Evolutionary conservation across 371 early-diverging fungal species (phyloP), one percentile per base, ranked within the genome.

Genomic region (Basidiobolus meristosporus): DNA sequence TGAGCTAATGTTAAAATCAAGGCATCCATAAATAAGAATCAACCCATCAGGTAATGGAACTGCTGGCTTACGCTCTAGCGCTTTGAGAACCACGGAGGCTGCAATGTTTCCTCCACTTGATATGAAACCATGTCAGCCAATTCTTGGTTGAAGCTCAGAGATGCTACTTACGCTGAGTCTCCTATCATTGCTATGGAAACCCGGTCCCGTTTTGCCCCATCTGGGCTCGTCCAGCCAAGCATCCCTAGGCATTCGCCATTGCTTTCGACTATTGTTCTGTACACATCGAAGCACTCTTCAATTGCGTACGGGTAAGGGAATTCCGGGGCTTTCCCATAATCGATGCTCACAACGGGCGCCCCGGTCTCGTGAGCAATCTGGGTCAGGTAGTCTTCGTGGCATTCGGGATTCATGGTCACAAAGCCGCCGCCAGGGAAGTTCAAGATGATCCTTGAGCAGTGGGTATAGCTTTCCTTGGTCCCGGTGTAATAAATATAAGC

Each of bases 241-340:
- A 87, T 43, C 9, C 88, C 88, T 28, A 87, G 50, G 22, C 69
- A 63, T 17, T 54, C 57, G 26, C 84, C 88, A 36, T 65, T 67
- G n/a, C 72, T 70, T 37, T 65, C 60, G 1, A 68, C 53, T 11
- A 87, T 57, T 12, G 51, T 39, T 6, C 70, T 53, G 57, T 93
- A 96, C 15, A 85, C 67, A 45, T 87, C 93, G 55, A 82, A 90
- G 51, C 89, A 88, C 53, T 96, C 90, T 38, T 90, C 77, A 14
- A 91, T 56, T 1, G 85, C 88, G 51, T 74, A 83, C 0, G 97
- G 95, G 51, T 82, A 96, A 15, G 97, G 90, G 43, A 71, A 73
- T 57, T 92, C 91, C 14, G 97, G 97, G 1, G 92, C 88, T 58
- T 96, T 96, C 39, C 75, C 82, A 46, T 93, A 93, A 46, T 96